These are phyloP conservation scores for Lactarius hatsudake DNA, from an alignment of 768 basidiomycete genomes.

Conservation along the genomic window DNA sequence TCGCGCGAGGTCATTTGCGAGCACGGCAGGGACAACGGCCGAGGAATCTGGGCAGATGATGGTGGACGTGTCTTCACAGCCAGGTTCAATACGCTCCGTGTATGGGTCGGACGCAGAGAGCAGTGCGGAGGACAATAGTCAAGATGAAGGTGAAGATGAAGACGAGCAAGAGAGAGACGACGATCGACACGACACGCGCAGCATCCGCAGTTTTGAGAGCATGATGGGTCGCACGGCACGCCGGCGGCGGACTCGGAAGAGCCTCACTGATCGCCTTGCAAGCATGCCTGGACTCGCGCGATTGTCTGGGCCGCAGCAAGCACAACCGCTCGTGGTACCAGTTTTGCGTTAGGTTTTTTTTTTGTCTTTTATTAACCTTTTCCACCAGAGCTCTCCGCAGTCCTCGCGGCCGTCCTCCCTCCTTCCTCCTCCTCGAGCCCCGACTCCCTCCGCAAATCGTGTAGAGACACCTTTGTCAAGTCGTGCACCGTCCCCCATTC, in stretches of 20 bases:
- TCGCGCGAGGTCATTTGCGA: conserved; percentile 34
- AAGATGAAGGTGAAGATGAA: conserved; percentile 41
- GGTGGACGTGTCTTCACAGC: conserved; percentile 53
- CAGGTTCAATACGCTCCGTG: conserved; percentile 45
- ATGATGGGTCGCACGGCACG: conserved; percentile 55
- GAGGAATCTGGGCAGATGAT: conserved; percentile 52
- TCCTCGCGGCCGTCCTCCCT: conserved; percentile 43
- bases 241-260: conserved; percentile 49
- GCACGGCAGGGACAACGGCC: conserved; percentile 28
- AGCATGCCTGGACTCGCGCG: conserved; percentile 61
- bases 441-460: conserved; percentile 33
- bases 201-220: conserved; percentile 83
- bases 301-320: conserved; percentile 33
- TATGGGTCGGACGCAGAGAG: conserved; percentile 34
- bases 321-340: conserved; percentile 10
- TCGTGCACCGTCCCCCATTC: conserved; percentile 39
- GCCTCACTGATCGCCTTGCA: conserved; percentile 78
- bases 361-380: conserved; percentile 1
- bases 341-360: conserved; percentile 16
- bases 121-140: conserved; percentile 36
- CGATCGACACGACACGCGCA: conserved; percentile 56
- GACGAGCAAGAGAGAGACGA: conserved; percentile 39
- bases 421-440: conserved; percentile 32
- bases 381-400: conserved; percentile 37
- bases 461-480: conserved; percentile 41